Base-by-base conservation (phyloP, 345 rosid species). In the Aquilaria malaccensis region DNA sequence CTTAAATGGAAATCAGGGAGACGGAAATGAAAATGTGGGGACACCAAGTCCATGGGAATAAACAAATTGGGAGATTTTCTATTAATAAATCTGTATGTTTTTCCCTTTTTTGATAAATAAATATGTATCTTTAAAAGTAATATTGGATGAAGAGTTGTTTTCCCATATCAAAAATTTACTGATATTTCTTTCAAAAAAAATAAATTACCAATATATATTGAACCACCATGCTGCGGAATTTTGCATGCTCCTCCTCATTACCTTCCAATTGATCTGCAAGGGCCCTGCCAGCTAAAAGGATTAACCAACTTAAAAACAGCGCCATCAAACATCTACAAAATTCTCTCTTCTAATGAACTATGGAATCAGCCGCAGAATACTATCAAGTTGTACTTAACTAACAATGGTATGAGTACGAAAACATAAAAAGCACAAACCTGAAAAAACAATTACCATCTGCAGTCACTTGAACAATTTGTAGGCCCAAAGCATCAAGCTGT, bases 391-490 rank as follows among this genome's bases (percentile, higher is more conserved):
- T 22, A 11, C 54, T 50, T 50, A 50, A 50, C 54, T 50, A 50
- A 37, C 5, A 4, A 41, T 50, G 22, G 33, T 48, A n/a, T 6
- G 11, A 10, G 29, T 13, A 56, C 9, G n/a, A 9, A 13, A 3
- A 12, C n/a, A 13, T 43, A 59, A 59, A 15, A 70, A 48, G 67
- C 66, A 81, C 88, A 33, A 70, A 93, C 97, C 98, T 89, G 94
- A 93, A 93, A 73, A 93, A 85, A 74, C 97, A 89, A 74, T 89
- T 93, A 77, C 98, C 97, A 64, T 93, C 98, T 29, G 97, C 79
- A 30, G 96, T 89, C 32, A 93, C 84, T 65, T 85, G 77, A 68
- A 89, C 72, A 33, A 89, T 83, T 74, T 85, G 75, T 53, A 93
- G 81, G 11, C 94, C 92, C 70, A 84, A 80, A 13, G 76, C 64